Evolutionary conservation across 2,329 filamentous ascomycete species (phyloP).

Genomic region (Penicillium sp.): DNA sequence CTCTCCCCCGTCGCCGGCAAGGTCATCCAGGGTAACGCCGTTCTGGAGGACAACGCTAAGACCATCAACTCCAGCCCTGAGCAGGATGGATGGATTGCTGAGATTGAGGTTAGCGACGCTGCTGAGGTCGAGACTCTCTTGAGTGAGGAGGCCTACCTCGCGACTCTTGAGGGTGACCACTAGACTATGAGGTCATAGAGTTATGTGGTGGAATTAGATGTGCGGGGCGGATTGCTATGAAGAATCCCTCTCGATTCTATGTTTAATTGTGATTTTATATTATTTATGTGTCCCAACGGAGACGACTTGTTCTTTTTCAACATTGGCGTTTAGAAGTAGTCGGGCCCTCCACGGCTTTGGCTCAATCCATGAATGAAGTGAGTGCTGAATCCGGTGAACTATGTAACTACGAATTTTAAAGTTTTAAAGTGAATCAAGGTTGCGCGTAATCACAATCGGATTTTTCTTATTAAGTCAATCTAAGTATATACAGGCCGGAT

Average conservation of each 20-base stretch:
- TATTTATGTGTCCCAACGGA: constrained; percentile 4
- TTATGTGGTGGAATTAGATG: constrained; percentile 9
- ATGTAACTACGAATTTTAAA: neutral
- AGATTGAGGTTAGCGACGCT: constrained; percentile 72
- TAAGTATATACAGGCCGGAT: neutral
- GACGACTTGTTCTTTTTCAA: constrained; percentile 21
- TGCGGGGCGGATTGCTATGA: neutral
- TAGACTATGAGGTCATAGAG: constrained; percentile 34
- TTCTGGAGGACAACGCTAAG: constrained; percentile 79
- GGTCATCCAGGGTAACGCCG: constrained; percentile 70
- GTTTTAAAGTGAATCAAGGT: neutral
- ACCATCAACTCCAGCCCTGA: constrained; percentile 90
- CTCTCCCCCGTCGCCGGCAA: constrained; percentile 80
- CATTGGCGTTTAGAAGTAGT: constrained; percentile 20
- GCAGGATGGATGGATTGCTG: constrained; percentile 89
- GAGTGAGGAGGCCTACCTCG: constrained; percentile 74
- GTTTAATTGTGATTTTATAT: constrained; percentile 15
- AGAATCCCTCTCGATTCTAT: neutral
- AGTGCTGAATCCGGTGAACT: neutral
- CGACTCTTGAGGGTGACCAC: constrained; percentile 59
- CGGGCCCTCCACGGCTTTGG: constrained; percentile 13
- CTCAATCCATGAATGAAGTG: constrained; percentile 1
- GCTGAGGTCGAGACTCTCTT: constrained; percentile 75
- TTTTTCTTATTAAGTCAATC: neutral
- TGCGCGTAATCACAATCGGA: neutral